Evolutionary conservation across 352 stramenopile species (phyloP).

Genomic region (Phytophthora quininea): DNA sequence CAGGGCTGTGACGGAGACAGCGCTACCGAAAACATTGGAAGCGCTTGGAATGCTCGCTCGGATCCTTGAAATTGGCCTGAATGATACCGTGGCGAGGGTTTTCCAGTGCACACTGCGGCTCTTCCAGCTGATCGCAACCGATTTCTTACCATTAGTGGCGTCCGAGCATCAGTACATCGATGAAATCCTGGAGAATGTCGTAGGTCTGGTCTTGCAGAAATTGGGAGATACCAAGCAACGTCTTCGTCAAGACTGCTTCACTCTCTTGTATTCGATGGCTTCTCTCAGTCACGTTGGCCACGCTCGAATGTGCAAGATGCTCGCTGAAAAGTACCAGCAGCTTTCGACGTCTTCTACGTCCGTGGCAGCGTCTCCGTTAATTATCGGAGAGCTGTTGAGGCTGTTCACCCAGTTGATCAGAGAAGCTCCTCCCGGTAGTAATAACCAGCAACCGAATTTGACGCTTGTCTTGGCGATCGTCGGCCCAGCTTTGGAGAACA

Average conservation of each 20-base stretch:
- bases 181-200: slow-evolving; percentile 65
- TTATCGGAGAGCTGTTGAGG: slow-evolving; percentile 65
- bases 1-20: slow-evolving; percentile 45
- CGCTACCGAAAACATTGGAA: slow-evolving; percentile 60
- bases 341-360: slow-evolving; percentile 34
- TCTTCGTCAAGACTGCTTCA: slow-evolving; percentile 74
- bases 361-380: slow-evolving; percentile 51
- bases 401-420: slow-evolving; percentile 71
- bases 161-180: slow-evolving; percentile 56
- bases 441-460: slow-evolving; percentile 37
- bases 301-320: slow-evolving; percentile 66
- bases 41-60: slow-evolving; percentile 64
- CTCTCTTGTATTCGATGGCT: slow-evolving; percentile 66
- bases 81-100: slow-evolving; percentile 78
- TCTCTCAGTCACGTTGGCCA: slow-evolving; percentile 63
- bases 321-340: slow-evolving; percentile 63
- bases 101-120: slow-evolving; percentile 80
- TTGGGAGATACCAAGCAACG: slow-evolving; percentile 81
- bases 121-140: slow-evolving; percentile 68
- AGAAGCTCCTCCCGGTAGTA: slow-evolving; percentile 28
- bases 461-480: slow-evolving; percentile 54
- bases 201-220: slow-evolving; percentile 70
- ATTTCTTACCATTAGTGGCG: slow-evolving; percentile 70
- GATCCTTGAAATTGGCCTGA: slow-evolving; percentile 68
- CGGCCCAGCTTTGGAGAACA: slow-evolving; percentile 71